Evolutionary conservation across 805 yeast genomes (phyloP), one percentile per base, ranked within the genome.

Genomic region (Peterozyma xylosa): DNA sequence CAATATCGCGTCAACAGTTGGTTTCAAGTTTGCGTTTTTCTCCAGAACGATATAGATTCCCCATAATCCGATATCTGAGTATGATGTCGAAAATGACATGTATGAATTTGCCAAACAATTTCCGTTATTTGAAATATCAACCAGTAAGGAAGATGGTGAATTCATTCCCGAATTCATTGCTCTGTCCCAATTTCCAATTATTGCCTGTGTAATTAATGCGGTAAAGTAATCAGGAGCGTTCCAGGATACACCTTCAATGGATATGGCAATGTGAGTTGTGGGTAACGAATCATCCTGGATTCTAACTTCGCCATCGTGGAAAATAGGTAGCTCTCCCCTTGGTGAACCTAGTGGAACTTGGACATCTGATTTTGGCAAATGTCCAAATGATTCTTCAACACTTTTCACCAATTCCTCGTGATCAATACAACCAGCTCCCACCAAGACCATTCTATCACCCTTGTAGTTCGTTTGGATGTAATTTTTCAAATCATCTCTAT

Each of bases 201-300:
- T 84, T 10, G 98, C 96, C 68, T 93, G 97, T 6, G 97, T 95
- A 1, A 91, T 96, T 35, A 95, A 74, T 0, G 96, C 96, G 15
- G 95, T 84, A 70, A 89, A 90, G 67, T 90, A 93, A 62, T 93
- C 97, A 10, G 95, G 88, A 2, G 93, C 87, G 33, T 86, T 83
- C 99, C 99, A 93, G 34, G 96, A 83, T 18, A 90, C 96, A 54
- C 99, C 98, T 70, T 93, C 98, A n/a, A 93, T 82, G 11, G 96
- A 93, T 42, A 93, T 67, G 4, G 96, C 99, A 44, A 90, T 78
- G 64, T 93, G 95, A 1, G 97, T 89, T 7, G 80, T 80, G 30
- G 96, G 96, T 56, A 93, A 66, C 1, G 93, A 70, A 50, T 78
- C 78, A 54, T 93, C 96, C 53, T 82, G 82, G 45, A 89, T 75